Evolutionary conservation across 371 early-diverging fungal species (phyloP).

Genomic region (Mucor mucedo): DNA sequence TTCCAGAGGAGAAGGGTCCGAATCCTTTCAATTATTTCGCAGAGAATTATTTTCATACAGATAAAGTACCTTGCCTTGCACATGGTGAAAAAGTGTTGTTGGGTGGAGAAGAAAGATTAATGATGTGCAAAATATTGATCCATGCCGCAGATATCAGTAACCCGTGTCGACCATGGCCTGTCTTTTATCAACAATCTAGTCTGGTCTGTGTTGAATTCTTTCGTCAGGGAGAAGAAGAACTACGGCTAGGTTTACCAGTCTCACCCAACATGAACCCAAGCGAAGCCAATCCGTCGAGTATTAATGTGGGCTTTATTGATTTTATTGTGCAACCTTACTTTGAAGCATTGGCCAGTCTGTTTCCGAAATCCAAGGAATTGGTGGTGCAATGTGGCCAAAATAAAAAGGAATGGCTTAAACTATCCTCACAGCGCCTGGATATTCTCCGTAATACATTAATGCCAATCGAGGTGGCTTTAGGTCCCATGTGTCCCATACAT

Average conservation of each 20-base stretch:
- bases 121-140: slow-evolving; percentile 70
- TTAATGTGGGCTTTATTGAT: slow-evolving; percentile 82
- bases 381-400: slow-evolving; percentile 34
- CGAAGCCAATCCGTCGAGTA: slow-evolving; percentile 70
- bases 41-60: slow-evolving; percentile 2
- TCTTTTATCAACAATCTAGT: slow-evolving; percentile 83
- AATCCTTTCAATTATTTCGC: slow-evolving; percentile 15
- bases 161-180: slow-evolving; percentile 81
- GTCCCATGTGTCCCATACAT: background rate
- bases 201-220: slow-evolving; percentile 86
- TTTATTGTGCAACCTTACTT: slow-evolving; percentile 88
- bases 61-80: background rate
- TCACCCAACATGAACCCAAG: slow-evolving; percentile 87
- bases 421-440: slow-evolving; percentile 16
- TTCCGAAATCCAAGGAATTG: slow-evolving; percentile 58
- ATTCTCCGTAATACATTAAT: slow-evolving; percentile 10
- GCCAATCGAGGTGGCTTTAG: slow-evolving; percentile 5
- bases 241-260: slow-evolving; percentile 66
- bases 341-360: slow-evolving; percentile 69
- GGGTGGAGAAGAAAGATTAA: slow-evolving; percentile 58
- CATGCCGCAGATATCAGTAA: slow-evolving; percentile 92
- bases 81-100: background rate
- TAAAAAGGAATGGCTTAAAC: slow-evolving; percentile 43
- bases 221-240: slow-evolving; percentile 86
- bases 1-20: background rate